Evolutionary conservation across 352 stramenopile genomes (phyloP), one percentile per base, ranked within the genome.

Genomic region (Globisporangium paroecandrum): DNA sequence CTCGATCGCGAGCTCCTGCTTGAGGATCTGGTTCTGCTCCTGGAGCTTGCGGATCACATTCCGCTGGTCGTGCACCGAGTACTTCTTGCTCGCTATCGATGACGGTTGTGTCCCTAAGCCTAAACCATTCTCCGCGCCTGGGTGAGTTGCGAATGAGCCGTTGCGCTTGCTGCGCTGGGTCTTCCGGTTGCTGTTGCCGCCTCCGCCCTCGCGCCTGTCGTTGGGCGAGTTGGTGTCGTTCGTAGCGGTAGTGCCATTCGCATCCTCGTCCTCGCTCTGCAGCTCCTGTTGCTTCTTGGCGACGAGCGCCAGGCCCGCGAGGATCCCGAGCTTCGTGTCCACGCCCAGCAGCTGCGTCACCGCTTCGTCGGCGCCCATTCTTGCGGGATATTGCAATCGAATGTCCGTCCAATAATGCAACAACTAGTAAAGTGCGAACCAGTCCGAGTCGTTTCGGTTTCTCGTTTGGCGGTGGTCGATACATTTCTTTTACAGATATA

Each of bases 1-100:
- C 56, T 93, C 85, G 56, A 93, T 93, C 46, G 82, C 75, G 9
- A 93, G 71, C 68, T 91, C 82, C 62, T 90, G 78, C 69, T 87
- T 88, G 51, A 93, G 77, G 54, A 91, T 73, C 57, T 93, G 84
- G 65, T 93, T 91, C 49, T 80, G 82, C 62, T 89, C 79, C 43
- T 93, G 78, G 34, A 93, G 72, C 71, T 85, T 77, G 61, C 83
- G 77, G 71, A 93, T 90, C 65, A 83, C 82, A 27, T 88, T 80
- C 32, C 81, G 82, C 75, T 89, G 85, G 34, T 87, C 83, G 56
- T 86, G 80, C 25, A 90, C 80, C n/a, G 82, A 89, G 68, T 87
- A 87, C 55, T 76, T 75, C 27, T 65, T 64, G 10, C 7, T 69
- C 2, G 70, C 65, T 7, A 61, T 36, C 25, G 66, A 59, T 27